A percentile compares a stretch with the other conserved stretches of the same genome.
Evolutionary conservation across 2,329 filamentous ascomycete species (phyloP).

Genomic region (Alternaria atra): DNA sequence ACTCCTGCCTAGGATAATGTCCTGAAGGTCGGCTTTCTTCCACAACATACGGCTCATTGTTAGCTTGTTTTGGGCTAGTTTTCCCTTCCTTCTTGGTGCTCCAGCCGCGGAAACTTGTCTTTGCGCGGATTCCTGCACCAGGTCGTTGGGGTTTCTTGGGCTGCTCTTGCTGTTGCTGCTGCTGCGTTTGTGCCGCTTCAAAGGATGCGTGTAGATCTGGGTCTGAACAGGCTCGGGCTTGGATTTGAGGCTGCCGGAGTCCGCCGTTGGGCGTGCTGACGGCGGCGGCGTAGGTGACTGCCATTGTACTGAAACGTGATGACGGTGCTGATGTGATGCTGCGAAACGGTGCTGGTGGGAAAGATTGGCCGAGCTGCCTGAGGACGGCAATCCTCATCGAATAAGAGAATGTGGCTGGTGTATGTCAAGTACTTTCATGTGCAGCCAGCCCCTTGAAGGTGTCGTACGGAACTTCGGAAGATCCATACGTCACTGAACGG

Average conservation of each 20-base stretch:
- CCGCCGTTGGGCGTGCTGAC: constrained; percentile 28
- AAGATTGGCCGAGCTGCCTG: constrained; percentile 5
- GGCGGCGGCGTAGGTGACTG: constrained; percentile 32
- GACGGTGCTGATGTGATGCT: background rate
- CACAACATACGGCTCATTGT: constrained; percentile 14
- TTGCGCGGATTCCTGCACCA: constrained; percentile 20
- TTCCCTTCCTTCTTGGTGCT: constrained; percentile 18
- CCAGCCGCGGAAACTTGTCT: constrained; percentile 28
- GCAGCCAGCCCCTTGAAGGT: background rate
- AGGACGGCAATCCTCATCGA: constrained; percentile 13
- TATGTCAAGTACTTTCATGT: background rate
- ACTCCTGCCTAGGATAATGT: constrained; percentile 24
- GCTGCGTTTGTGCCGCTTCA: constrained; percentile 7
- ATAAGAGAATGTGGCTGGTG: background rate
- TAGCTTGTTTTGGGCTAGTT: background rate
- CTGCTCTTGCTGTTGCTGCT: constrained; percentile 8
- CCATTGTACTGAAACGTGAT: constrained; percentile 13
- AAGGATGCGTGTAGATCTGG: constrained; percentile 19
- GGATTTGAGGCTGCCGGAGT: constrained; percentile 23
- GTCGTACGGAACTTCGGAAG: constrained; percentile 18
- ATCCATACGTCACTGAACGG: constrained; percentile 33
- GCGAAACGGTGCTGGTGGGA: background rate
- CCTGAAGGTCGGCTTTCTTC: constrained; percentile 13
- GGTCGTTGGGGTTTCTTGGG: constrained; percentile 21
- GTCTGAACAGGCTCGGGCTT: constrained; percentile 20